Evolutionary conservation across 2,329 filamentous ascomycete genomes (phyloP).

Genomic region (Colletotrichum sp.): DNA sequence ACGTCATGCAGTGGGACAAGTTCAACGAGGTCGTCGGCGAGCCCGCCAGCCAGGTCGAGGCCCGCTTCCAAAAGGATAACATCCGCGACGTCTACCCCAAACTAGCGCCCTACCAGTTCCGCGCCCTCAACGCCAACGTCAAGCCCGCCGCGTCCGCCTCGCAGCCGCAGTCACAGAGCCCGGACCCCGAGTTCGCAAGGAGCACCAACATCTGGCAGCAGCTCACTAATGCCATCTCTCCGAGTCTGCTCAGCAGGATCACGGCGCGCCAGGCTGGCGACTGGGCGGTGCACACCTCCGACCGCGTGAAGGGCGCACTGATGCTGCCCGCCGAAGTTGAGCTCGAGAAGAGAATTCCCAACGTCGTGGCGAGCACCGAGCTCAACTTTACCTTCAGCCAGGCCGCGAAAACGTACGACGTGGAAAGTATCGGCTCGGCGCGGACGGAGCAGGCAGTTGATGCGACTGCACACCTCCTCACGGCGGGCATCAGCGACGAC

Average conservation of each 20-base stretch:
- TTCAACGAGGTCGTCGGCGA: slow-evolving; percentile 60
- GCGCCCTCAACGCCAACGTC: slow-evolving; percentile 25
- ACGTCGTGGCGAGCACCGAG: slow-evolving; percentile 36
- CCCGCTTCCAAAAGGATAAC: slow-evolving; percentile 46
- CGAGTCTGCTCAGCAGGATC: slow-evolving; percentile 50
- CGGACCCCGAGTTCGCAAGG: slow-evolving; percentile 27
- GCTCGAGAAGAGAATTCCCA: slow-evolving; percentile 43
- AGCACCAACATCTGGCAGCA: slow-evolving; percentile 52
- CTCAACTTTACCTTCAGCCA: slow-evolving; percentile 55
- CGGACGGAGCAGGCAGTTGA: slow-evolving; percentile 51
- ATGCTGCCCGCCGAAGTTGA: slow-evolving; percentile 41
- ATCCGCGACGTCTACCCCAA: slow-evolving; percentile 41
- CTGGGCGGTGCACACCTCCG: slow-evolving; percentile 60
- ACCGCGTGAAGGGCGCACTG: slow-evolving; percentile 52
- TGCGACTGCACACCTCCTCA: slow-evolving; percentile 52
- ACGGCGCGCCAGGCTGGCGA: slow-evolving; percentile 44
- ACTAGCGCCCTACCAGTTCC: slow-evolving; percentile 51
- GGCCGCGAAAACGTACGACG: slow-evolving; percentile 45
- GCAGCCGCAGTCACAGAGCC: slow-evolving; percentile 16
- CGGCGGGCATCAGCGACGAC: slow-evolving; percentile 33
- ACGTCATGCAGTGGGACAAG: slow-evolving; percentile 60
- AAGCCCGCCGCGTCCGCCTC: background rate
- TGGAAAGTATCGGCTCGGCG: slow-evolving; percentile 37
- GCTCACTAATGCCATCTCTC: slow-evolving; percentile 54
- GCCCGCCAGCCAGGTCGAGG: slow-evolving; percentile 49